These are phyloP conservation scores for Clarireedia paspali DNA, from an alignment of 2,329 filamentous ascomycete genomes.

Conservation along the genomic window DNA sequence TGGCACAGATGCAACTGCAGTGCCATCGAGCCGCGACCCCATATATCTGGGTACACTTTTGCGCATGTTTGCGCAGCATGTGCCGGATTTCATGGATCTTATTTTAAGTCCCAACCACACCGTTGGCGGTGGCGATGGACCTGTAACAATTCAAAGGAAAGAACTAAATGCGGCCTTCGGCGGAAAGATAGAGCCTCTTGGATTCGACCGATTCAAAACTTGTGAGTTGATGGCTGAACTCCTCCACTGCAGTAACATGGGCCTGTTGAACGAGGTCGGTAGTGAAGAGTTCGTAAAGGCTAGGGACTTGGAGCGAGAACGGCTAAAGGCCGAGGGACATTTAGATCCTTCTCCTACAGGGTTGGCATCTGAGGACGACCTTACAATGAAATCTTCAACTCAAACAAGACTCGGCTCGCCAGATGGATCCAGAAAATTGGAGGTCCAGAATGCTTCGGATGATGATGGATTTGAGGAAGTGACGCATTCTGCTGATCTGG, in stretches of 20 bases:
- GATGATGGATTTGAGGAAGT: slow-evolving; percentile 95
- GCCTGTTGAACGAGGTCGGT: slow-evolving; percentile 81
- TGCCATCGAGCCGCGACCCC: slow-evolving; percentile 79
- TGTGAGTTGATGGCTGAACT: slow-evolving; percentile 98
- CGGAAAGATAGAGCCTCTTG: slow-evolving; percentile 82
- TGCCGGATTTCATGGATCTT: slow-evolving; percentile 88
- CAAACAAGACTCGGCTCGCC: slow-evolving; percentile 40
- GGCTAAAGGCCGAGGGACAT: slow-evolving; percentile 68
- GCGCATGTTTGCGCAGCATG: slow-evolving; percentile 79
- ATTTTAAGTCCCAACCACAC: slow-evolving; percentile 66
- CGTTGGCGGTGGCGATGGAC: slow-evolving; percentile 46
- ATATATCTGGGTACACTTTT: slow-evolving; percentile 92
- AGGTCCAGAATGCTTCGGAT: slow-evolving; percentile 73
- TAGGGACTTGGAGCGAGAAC: slow-evolving; percentile 74
- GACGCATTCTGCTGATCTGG: slow-evolving; percentile 57
- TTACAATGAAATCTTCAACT: slow-evolving; percentile 50
- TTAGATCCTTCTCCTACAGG: slow-evolving; percentile 40
- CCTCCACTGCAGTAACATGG: slow-evolving; percentile 98
- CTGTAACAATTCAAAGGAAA: slow-evolving; percentile 58
- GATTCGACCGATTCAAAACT: slow-evolving; percentile 97
- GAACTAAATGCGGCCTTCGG: slow-evolving; percentile 84
- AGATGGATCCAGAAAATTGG: slow-evolving; percentile 62
- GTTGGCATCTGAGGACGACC: slow-evolving; percentile 49
- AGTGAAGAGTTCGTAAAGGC: slow-evolving; percentile 78
- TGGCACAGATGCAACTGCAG: slow-evolving; percentile 67